Percentiles rank a stretch among this genome's conserved stretches.
phyloP scores from a whole-genome alignment of 139 green algal genomes.

The Tetraselmis chui region DNA sequence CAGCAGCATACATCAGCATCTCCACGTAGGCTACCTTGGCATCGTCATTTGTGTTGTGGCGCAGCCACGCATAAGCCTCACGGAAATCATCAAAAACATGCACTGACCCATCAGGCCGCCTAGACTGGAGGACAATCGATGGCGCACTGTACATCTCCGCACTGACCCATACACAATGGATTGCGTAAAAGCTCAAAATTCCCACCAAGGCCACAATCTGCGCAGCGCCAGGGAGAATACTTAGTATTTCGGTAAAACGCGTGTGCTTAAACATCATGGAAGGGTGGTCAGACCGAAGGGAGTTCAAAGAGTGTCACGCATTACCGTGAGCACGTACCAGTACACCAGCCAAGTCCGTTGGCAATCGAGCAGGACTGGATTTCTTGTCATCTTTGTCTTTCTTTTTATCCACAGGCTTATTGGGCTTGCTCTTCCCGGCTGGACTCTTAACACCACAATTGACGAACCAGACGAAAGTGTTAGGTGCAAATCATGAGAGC shows the following conservation, averaged over 20 bases:
- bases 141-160: conserved; percentile 89
- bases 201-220: conserved; percentile 27
- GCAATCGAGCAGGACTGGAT: neutral
- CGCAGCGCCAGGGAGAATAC: too few relatives aligned
- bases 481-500: too few relatives aligned
- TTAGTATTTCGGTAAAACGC: too few relatives aligned
- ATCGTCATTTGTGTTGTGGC: conserved; percentile 75
- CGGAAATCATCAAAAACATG: conserved; percentile 90
- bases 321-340: too few relatives aligned
- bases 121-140: conserved; percentile 85
- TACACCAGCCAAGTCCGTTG: neutral
- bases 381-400: neutral
- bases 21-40: conserved; percentile 46
- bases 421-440: too few relatives aligned
- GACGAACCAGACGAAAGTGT: too few relatives aligned
- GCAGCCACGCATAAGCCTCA: conserved; percentile 76
- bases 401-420: neutral
- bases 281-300: too few relatives aligned
- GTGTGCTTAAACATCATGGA: too few relatives aligned
- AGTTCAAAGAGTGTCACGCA: too few relatives aligned
- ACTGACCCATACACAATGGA: conserved; percentile 73
- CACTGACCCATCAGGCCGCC: conserved; percentile 16
- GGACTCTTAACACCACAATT: too few relatives aligned
- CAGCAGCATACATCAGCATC: too few relatives aligned
- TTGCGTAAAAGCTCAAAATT: conserved; percentile 49